Conservation (phyloP, 352 stramenopile species). For the Globisporangium alternatum region DNA sequence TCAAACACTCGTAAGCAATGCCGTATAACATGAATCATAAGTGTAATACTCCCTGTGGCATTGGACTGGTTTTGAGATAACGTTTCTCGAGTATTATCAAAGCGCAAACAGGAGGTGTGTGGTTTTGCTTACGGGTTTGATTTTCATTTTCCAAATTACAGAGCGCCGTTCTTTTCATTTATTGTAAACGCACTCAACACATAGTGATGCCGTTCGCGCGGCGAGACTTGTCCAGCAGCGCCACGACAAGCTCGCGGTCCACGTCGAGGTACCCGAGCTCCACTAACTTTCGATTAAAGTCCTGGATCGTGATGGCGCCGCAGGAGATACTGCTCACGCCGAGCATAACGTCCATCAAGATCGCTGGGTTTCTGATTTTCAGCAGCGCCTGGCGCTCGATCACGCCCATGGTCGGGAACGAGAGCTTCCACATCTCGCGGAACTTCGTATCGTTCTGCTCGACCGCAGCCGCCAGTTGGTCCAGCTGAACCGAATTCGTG, state of each 20-base stretch:
- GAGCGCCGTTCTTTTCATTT: neutral
- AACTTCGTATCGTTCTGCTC: constrained; percentile 48
- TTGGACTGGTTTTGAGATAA: neutral
- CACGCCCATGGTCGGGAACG: constrained; percentile 69
- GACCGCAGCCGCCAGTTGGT: constrained; percentile 29
- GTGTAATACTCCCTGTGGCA: neutral
- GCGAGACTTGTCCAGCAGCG: constrained; percentile 51
- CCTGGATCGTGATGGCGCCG: constrained; percentile 47
- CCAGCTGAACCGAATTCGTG: constrained; percentile 52
- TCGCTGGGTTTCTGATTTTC: constrained; percentile 55
- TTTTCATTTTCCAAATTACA: constrained; percentile 21
- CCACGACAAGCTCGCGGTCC: constrained; percentile 53
- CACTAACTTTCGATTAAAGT: constrained; percentile 53
- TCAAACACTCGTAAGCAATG: constrained; percentile 61
- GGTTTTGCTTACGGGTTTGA: neutral
- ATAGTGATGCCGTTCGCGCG: constrained; percentile 15
- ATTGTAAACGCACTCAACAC: constrained; percentile 1
- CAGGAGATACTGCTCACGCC: constrained; percentile 73
- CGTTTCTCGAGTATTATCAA: constrained; percentile 6
- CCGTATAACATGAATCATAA: neutral
- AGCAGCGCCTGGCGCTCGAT: constrained; percentile 62
- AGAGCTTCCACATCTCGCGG: constrained; percentile 67
- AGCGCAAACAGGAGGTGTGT: neutral
- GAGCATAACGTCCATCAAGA: constrained; percentile 80
- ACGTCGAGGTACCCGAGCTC: constrained; percentile 61